Percentiles rank a stretch among this genome's conserved stretches.
Evolutionary conservation across 1,284 basidiomycete genomes (phyloP).

Genomic region (Sporisorium exsertum): DNA sequence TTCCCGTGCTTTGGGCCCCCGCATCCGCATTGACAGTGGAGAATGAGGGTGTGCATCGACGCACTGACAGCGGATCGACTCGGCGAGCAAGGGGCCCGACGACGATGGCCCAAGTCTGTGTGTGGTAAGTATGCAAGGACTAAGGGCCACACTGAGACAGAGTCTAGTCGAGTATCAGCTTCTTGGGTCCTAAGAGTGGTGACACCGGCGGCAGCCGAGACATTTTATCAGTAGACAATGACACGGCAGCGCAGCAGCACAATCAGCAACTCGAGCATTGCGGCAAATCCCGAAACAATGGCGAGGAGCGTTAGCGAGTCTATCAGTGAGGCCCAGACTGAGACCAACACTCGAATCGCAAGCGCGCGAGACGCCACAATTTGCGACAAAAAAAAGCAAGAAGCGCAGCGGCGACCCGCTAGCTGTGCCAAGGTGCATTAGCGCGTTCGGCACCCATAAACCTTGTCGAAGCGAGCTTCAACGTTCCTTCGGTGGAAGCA

Average conservation of each 20-base stretch:
- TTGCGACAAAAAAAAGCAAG: background rate
- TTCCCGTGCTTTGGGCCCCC: background rate
- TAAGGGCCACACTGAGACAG: background rate
- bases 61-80: background rate
- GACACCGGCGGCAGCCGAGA: background rate
- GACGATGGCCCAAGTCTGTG: background rate
- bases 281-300: background rate
- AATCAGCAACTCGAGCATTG: background rate
- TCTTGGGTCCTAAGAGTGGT: too few relatives aligned
- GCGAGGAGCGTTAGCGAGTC: background rate
- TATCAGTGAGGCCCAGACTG: background rate
- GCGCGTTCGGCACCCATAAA: constrained; percentile 1
- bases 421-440: constrained; percentile 6
- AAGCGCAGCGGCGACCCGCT: background rate
- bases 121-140: background rate
- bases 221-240: background rate
- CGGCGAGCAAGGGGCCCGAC: background rate
- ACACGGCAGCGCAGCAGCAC: background rate
- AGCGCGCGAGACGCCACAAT: background rate
- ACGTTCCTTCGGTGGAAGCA: background rate
- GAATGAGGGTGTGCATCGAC: background rate
- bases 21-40: background rate
- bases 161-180: background rate
- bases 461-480: constrained; percentile 1
- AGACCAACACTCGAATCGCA: constrained; percentile 3